Conservation (phyloP, 768 basidiomycete species). For the Pholiota conissans region DNA sequence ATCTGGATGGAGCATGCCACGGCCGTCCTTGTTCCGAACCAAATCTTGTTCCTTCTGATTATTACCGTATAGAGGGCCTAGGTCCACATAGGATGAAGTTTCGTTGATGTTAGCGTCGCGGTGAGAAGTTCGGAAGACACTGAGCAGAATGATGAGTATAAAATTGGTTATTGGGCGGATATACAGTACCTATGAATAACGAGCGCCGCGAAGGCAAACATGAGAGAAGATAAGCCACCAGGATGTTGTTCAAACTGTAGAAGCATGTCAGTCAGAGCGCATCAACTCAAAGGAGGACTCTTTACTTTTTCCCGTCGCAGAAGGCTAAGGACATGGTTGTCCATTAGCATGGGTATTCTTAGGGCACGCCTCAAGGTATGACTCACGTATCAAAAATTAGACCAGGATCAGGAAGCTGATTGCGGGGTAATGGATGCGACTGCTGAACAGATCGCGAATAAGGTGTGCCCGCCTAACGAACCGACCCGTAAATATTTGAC, state of each 20-base stretch:
- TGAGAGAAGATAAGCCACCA: conserved; percentile 72
- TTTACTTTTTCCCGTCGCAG: conserved; percentile 68
- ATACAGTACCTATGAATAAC: conserved; percentile 69
- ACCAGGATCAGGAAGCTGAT: conserved; percentile 77
- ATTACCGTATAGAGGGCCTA: conserved; percentile 81
- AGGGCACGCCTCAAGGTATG: too few relatives aligned
- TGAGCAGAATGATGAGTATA: conserved; percentile 24
- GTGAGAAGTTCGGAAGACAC: conserved; percentile 84
- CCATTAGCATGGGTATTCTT: too few relatives aligned
- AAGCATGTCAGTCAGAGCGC: conserved; percentile 2
- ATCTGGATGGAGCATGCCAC: conserved; percentile 68
- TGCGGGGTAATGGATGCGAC: conserved; percentile 57
- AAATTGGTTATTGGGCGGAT: neutral
- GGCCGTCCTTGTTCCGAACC: conserved; percentile 59
- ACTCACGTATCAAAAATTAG: conserved; percentile 75
- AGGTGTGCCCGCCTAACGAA: conserved; percentile 57
- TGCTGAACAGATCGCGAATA: conserved; percentile 87
- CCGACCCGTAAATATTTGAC: neutral
- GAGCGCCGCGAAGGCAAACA: conserved; percentile 82
- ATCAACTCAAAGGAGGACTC: conserved; percentile 2
- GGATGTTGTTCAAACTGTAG: conserved; percentile 73
- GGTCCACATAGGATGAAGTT: conserved; percentile 85
- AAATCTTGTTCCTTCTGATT: conserved; percentile 59
- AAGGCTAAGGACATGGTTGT: conserved; percentile 36
- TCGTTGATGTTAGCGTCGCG: conserved; percentile 68